Percentiles rank a stretch among this genome's conserved stretches.
phyloP scores from a whole-genome alignment of 2,329 filamentous ascomycete species.

The Pestalotiopsis fici region DNA sequence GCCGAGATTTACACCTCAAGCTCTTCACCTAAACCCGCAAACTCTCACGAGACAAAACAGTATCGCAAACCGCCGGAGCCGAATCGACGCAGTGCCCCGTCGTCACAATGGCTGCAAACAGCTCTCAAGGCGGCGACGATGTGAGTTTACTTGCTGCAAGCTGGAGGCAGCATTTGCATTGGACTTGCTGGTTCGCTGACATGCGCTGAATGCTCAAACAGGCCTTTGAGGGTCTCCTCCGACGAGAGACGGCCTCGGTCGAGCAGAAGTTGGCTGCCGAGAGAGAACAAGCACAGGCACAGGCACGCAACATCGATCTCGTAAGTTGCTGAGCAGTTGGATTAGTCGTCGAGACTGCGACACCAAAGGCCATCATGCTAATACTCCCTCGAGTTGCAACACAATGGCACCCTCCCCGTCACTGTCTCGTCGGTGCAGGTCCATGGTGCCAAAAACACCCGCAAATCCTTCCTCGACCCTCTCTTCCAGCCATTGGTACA shows the following conservation, averaged over 20 bases:
- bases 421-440: slow-evolving; percentile 85
- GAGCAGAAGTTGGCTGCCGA: slow-evolving; percentile 26
- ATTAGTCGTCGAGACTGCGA: slow-evolving; percentile 7
- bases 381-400: slow-evolving; percentile 60
- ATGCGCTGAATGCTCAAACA: slow-evolving; percentile 9
- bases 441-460: slow-evolving; percentile 81
- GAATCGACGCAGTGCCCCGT: neutral
- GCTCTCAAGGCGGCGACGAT: slow-evolving; percentile 24
- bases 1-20: neutral
- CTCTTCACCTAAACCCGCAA: neutral
- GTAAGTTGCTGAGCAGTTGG: slow-evolving; percentile 40
- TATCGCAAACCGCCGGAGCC: neutral
- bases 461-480: slow-evolving; percentile 78
- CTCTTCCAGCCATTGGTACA: slow-evolving; percentile 78
- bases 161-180: neutral
- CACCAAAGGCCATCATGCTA: neutral
- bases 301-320: slow-evolving; percentile 65
- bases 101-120: slow-evolving; percentile 24
- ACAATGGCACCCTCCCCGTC: slow-evolving; percentile 85
- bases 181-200: slow-evolving; percentile 1
- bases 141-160: slow-evolving; percentile 14
- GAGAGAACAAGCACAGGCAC: slow-evolving; percentile 43
- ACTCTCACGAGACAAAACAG: neutral
- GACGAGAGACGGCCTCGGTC: slow-evolving; percentile 26
- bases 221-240: slow-evolving; percentile 30